These are phyloP conservation scores for Aspergillus panamensis DNA, from an alignment of 495 filamentous ascomycete species.

Conservation along the genomic window DNA sequence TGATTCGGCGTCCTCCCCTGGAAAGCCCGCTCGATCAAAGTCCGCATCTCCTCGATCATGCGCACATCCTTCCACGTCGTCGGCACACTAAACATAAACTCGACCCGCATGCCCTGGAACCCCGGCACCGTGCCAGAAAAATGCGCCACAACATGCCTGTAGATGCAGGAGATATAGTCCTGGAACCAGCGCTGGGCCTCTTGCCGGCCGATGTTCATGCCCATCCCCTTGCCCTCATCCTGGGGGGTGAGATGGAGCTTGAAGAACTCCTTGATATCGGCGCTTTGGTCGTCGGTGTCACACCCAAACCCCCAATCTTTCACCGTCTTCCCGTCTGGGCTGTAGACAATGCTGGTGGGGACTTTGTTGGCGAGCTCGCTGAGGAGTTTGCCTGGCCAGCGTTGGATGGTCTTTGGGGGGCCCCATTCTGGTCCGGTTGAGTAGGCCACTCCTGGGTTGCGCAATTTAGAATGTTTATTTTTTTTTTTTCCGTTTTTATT, in stretches of 20 bases:
- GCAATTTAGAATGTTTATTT: background rate
- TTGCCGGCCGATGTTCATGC: constrained; percentile 24
- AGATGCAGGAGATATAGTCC: constrained; percentile 54
- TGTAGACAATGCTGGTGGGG: constrained; percentile 53
- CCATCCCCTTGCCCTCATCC: constrained; percentile 27
- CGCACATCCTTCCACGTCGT: constrained; percentile 61
- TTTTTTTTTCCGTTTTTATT: background rate
- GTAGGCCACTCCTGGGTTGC: constrained; percentile 51
- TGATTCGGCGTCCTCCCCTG: constrained; percentile 47
- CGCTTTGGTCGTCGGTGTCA: constrained; percentile 41
- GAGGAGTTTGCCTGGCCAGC: constrained; percentile 55
- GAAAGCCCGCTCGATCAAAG: constrained; percentile 48
- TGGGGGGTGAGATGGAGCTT: constrained; percentile 56
- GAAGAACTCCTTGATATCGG: constrained; percentile 53
- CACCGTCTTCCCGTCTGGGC: constrained; percentile 33
- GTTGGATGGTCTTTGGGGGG: constrained; percentile 53
- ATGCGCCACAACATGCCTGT: constrained; percentile 50
- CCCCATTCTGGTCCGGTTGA: constrained; percentile 41
- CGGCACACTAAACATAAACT: constrained; percentile 65
- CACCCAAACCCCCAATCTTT: constrained; percentile 57
- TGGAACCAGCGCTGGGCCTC: constrained; percentile 54
- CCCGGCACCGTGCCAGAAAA: constrained; percentile 39
- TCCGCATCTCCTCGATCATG: constrained; percentile 54
- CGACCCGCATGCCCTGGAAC: constrained; percentile 40
- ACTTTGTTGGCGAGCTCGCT: constrained; percentile 58